Percentiles rank a stretch among this genome's conserved stretches.
These are phyloP conservation scores for Talinum fruticosum DNA, from an alignment of 148 eudicot genomes.

Conservation along the genomic window DNA sequence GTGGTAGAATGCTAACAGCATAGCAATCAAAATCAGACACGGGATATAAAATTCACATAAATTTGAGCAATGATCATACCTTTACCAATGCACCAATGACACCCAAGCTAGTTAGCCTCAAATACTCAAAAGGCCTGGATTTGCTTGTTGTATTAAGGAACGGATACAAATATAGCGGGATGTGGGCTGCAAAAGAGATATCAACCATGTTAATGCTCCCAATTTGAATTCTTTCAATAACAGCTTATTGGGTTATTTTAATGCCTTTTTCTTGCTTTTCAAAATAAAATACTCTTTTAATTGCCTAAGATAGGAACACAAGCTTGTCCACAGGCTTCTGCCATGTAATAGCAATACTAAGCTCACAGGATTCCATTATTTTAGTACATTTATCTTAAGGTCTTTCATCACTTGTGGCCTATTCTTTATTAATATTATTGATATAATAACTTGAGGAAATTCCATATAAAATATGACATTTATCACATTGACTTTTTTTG, in stretches of 20 bases:
- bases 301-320: not conserved
- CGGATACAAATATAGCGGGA: slow-evolving; percentile 91
- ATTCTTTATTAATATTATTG: not conserved
- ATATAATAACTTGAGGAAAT: not conserved
- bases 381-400: not conserved
- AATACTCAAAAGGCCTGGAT: slow-evolving; percentile 90
- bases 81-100: slow-evolving; percentile 96
- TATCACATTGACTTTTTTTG: not conserved
- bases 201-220: not conserved
- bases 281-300: not conserved
- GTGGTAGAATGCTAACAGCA: not conserved
- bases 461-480: not conserved
- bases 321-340: not conserved
- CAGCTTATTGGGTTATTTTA: not conserved
- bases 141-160: slow-evolving; percentile 96
- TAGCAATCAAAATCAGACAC: not conserved
- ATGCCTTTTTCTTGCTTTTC: not conserved
- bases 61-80: slow-evolving; percentile 38
- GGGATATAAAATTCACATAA: not conserved
- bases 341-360: not conserved
- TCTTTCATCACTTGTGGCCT: not conserved
- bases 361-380: not conserved
- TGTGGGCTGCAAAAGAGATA: slow-evolving; percentile 69
- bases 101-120: slow-evolving; percentile 93
- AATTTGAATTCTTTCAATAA: not conserved